Evolutionary conservation across 176 grass and related monocot genomes (phyloP), one percentile per base, ranked within the genome.

Genomic region (Triticum monococcum): DNA sequence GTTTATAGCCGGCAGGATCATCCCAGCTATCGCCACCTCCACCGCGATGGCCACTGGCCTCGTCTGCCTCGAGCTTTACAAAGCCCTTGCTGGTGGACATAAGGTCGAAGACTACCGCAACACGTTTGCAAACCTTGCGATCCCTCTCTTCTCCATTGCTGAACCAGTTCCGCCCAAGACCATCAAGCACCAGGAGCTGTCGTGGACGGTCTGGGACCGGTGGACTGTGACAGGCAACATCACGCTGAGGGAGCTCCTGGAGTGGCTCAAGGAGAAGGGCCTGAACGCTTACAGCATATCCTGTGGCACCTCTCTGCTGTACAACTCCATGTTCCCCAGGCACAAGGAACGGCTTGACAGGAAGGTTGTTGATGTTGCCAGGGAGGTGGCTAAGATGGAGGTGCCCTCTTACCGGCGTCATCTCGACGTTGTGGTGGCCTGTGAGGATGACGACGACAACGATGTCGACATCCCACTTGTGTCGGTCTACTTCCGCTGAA

Each of bases 281-380:
- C 30, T 97, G 79, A 89, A 87, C 9, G 95, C 95, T 0, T 97
- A 97, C 62, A 97, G 95, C 87, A 97, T 97, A 83, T 97, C 95
- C 0, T 91, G 92, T 2, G 92, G 95, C 32, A 90, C 92, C 22
- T 91, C 92, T 52, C 75, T 97, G 77, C 93, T 97, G 40, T 97
- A 95, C 84, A 97, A 97, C 60, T 95, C 92, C 35, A 97, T 97
- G 95, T 93, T 97, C 80, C 95, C 89, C 1, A 95, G 95, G 87
- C 95, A 97, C 89, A 91, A 88, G 83, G 95, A 97, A 12, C 83
- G 95, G 32, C 81, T 97, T 77, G 91, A 91, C 67, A 89, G 76
- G 80, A 97, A 93, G 87, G 87, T 97, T 50, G 85, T 84, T 7
- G 89, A 97, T 24, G 87, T 95, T 50, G 92, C 91, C 30, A 79